Percentiles rank a stretch among this genome's conserved stretches.
Evolutionary conservation across 2,329 filamentous ascomycete species (phyloP).

Genomic region (Colletotrichum sojae): DNA sequence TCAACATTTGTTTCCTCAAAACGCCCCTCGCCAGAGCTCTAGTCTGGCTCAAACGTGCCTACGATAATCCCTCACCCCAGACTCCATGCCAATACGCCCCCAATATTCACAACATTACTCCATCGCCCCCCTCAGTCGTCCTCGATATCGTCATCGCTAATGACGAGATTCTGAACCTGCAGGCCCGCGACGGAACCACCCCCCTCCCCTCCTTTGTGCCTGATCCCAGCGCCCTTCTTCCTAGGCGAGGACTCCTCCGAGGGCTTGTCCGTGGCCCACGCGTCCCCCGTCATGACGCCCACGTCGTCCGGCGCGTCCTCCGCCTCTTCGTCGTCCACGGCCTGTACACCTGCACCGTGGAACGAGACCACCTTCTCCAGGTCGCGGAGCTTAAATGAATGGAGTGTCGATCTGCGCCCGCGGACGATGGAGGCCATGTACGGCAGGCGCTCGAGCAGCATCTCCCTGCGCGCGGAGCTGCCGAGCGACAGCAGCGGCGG

Average conservation of each 20-base stretch:
- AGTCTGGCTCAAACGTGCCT: background rate
- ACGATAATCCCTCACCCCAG: background rate
- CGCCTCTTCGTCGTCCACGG: slow-evolving; percentile 61
- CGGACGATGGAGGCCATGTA: slow-evolving; percentile 81
- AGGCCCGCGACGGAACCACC: slow-evolving; percentile 56
- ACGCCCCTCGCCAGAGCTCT: background rate
- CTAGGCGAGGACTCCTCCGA: slow-evolving; percentile 67
- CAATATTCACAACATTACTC: background rate
- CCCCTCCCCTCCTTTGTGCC: slow-evolving; percentile 47
- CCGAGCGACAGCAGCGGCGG: slow-evolving; percentile 71
- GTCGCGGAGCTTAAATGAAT: slow-evolving; percentile 63
- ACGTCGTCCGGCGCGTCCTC: slow-evolving; percentile 60
- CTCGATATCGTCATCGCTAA: slow-evolving; percentile 90
- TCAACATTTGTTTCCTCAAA: background rate
- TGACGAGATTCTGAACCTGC: slow-evolving; percentile 75
- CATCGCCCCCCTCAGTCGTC: slow-evolving; percentile 56
- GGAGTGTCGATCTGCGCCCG: slow-evolving; percentile 53
- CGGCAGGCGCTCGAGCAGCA: slow-evolving; percentile 88
- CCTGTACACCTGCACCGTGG: slow-evolving; percentile 66
- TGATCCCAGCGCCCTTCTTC: slow-evolving; percentile 60
- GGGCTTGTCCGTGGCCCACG: slow-evolving; percentile 74
- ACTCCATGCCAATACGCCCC: background rate
- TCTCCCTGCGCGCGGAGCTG: slow-evolving; percentile 77
- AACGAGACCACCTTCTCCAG: slow-evolving; percentile 80
- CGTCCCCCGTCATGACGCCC: slow-evolving; percentile 55